Conservation (phyloP, 2,329 filamentous ascomycete species). For the Fonsecaea pedrosoi region DNA sequence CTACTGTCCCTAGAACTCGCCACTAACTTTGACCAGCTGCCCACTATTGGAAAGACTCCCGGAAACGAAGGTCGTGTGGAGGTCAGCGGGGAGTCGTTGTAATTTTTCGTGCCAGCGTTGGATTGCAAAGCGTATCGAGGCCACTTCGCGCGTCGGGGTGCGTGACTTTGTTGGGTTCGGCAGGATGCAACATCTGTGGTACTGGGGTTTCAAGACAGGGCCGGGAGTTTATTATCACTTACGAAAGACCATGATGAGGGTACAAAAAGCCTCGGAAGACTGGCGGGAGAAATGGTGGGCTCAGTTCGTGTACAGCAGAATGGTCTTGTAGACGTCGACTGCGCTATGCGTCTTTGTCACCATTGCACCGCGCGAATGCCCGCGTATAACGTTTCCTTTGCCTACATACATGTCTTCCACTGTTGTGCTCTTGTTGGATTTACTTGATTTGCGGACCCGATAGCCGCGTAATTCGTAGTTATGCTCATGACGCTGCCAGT, state of each 20-base stretch:
- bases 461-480: too few species aligned
- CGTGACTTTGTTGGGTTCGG: constrained; percentile 9
- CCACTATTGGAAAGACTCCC: constrained; percentile 73
- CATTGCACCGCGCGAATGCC: not conserved
- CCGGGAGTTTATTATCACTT: constrained; percentile 16
- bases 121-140: constrained; percentile 4
- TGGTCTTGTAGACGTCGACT: constrained; percentile 15
- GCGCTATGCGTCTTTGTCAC: constrained; percentile 15
- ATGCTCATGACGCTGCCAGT: too few species aligned
- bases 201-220: constrained; percentile 15
- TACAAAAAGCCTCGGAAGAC: constrained; percentile 12
- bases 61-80: constrained; percentile 87
- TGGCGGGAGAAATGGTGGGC: not conserved
- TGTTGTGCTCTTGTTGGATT: not conserved
- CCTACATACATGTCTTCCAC: not conserved
- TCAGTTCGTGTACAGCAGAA: constrained; percentile 19
- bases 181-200: constrained; percentile 4
- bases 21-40: constrained; percentile 64
- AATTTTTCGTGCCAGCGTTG: not conserved
- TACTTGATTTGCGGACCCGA: too few species aligned
- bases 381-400: not conserved
- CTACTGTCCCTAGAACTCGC: not conserved
- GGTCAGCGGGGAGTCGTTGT: constrained; percentile 58
- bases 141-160: constrained; percentile 1
- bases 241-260: constrained; percentile 21